A percentile compares a stretch with the other conserved stretches of the same genome.
Conservation (phyloP, 2,329 filamentous ascomycete genomes). For the Talaromyces sp. region DNA sequence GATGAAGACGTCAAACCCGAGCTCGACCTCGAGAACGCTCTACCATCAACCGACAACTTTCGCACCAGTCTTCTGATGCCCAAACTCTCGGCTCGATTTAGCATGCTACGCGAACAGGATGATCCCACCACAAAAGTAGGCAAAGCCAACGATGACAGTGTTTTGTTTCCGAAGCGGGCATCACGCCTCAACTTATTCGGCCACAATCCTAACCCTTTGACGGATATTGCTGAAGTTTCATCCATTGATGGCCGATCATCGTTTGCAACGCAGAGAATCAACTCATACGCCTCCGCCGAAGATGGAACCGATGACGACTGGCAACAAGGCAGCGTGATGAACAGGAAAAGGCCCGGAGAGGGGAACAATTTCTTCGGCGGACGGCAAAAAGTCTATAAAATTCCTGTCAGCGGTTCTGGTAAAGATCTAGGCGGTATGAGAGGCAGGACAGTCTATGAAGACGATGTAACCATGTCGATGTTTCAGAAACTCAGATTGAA, state of each 20-base stretch:
- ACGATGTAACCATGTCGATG: slow-evolving; percentile 75
- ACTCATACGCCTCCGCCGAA: slow-evolving; percentile 61
- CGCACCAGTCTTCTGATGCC: slow-evolving; percentile 95
- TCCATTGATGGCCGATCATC: slow-evolving; percentile 65
- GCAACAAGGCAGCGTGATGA: slow-evolving; percentile 69
- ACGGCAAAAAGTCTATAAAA: slow-evolving; percentile 90
- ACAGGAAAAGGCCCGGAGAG: slow-evolving; percentile 71
- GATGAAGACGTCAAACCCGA: slow-evolving; percentile 49
- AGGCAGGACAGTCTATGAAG: slow-evolving; percentile 71
- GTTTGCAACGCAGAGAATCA: slow-evolving; percentile 55
- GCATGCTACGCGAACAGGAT: slow-evolving; percentile 92
- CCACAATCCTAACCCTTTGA: slow-evolving; percentile 54
- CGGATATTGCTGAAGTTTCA: slow-evolving; percentile 86
- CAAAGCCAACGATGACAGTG: slow-evolving; percentile 93
- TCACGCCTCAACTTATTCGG: slow-evolving; percentile 73
- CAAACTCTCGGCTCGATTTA: slow-evolving; percentile 88
- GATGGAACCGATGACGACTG: slow-evolving; percentile 62
- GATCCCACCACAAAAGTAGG: slow-evolving; percentile 83
- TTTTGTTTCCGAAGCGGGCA: slow-evolving; percentile 74
- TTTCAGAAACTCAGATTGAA: slow-evolving; percentile 68
- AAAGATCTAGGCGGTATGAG: slow-evolving; percentile 43
- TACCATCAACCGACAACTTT: slow-evolving; percentile 84
- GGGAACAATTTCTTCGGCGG: slow-evolving; percentile 93
- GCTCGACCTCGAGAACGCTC: slow-evolving; percentile 65
- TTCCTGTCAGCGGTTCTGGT: slow-evolving; percentile 51